Conservation (phyloP, 1,284 basidiomycete species). For the Vanrija sp. region DNA sequence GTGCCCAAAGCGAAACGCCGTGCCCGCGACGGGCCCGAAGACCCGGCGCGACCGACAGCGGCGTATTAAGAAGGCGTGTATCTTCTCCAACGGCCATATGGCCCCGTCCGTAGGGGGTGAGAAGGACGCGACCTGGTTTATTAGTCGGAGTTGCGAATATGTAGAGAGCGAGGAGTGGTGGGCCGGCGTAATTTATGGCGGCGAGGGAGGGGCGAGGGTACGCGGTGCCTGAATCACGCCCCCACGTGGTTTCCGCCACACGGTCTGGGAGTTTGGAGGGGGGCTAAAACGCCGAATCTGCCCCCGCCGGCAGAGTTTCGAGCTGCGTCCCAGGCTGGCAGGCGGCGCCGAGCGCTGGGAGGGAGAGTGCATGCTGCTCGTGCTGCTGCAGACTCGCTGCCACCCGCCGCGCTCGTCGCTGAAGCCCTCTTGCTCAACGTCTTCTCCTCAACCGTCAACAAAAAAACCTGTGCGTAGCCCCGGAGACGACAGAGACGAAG, state of each 20-base stretch:
- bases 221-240: too few relatives aligned
- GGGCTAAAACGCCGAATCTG: too few relatives aligned
- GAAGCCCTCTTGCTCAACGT: neutral
- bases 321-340: too few relatives aligned
- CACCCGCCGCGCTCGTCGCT: too few relatives aligned
- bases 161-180: neutral
- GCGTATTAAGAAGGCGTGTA: slow-evolving; percentile 34
- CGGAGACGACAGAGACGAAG: neutral
- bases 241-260: too few relatives aligned
- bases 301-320: too few relatives aligned
- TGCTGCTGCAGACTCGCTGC: neutral
- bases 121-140: slow-evolving; percentile 21
- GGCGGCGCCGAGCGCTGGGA: too few relatives aligned
- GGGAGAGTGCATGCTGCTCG: too few relatives aligned
- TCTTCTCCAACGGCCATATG: slow-evolving; percentile 38
- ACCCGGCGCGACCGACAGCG: slow-evolving; percentile 11
- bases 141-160: slow-evolving; percentile 5
- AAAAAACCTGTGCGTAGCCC: neutral
- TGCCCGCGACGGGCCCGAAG: slow-evolving; percentile 9
- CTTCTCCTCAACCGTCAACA: slow-evolving; percentile 4
- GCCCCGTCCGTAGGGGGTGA: slow-evolving; percentile 14
- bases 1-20: slow-evolving; percentile 46
- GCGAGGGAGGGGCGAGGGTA: too few relatives aligned
- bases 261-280: too few relatives aligned
- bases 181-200: neutral